Evolutionary conservation across 2,329 filamentous ascomycete species (phyloP), one percentile per base, ranked within the genome.

Genomic region (Pseudogymnoascus verrucosus): DNA sequence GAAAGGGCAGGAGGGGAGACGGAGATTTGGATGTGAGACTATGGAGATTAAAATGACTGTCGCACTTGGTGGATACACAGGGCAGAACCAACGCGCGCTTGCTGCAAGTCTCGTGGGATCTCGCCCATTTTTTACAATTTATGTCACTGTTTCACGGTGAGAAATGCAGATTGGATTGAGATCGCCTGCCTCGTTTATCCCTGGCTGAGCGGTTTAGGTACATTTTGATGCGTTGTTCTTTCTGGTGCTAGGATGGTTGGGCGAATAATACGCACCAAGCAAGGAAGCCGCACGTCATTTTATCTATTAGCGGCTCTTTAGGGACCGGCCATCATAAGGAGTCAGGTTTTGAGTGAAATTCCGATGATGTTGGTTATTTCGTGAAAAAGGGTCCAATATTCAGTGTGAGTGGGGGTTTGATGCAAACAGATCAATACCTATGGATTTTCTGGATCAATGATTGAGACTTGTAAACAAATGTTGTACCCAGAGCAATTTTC

Each of bases 21-120:
- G 51, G 51, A 57, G 51, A 57, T 36, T 57, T 57, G 51, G 51
- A 57, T 57, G 51, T 57, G 51, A 36, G 51, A 57, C 51, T 57
- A 34, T 57, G 51, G 51, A 57, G 51, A 57, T 57, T 57, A 57
- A 57, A 57, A 7, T 57, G 51, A 57, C 51, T 16, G 51, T 57
- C 51, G 51, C 16, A 57, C 51, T 21, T 34, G 5, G 51, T 57
- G 51, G 51, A 36, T 19, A 21, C 51, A 34, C 51, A 34, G 21
- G 21, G 28, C 51, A 19, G 51, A 57, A 34, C 28, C n/a, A 57
- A 21, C 40, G 28, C 51, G 51, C 28, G 51, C 51, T 34, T 34
- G 28, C 51, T 57, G 19, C 51, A 57, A 11, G 51, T 10, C 51
- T 34, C 51, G 51, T 57, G 51, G 51, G n/a, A 57, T 57, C 28